phyloP scores from a whole-genome alignment of 352 stramenopile genomes.

The Globisporangium cederbergense region DNA sequence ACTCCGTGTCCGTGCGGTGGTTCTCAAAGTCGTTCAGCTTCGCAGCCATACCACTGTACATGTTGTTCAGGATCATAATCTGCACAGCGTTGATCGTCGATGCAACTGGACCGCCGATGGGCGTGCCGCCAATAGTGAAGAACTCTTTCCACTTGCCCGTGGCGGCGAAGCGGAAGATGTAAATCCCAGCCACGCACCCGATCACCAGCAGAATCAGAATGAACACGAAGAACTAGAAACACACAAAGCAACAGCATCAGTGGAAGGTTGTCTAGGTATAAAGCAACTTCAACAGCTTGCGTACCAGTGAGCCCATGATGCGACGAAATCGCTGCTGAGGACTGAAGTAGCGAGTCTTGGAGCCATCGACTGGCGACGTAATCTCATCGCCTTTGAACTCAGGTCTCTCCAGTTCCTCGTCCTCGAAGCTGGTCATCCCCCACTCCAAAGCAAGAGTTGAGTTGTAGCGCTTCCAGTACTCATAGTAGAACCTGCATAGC shows the following conservation, averaged over 20 bases:
- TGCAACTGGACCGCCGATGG: conserved; percentile 46
- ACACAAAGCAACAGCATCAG: neutral
- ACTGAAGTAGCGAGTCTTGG: conserved; percentile 76
- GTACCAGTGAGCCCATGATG: conserved; percentile 65
- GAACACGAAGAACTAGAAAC: conserved; percentile 57
- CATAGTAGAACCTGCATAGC: conserved; percentile 59
- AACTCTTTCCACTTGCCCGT: conserved; percentile 51
- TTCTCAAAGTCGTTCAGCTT: conserved; percentile 91
- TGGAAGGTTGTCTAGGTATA: neutral
- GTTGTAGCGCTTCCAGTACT: conserved; percentile 84
- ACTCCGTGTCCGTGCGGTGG: conserved; percentile 96
- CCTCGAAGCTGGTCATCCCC: conserved; percentile 71
- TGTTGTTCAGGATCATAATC: conserved; percentile 79
- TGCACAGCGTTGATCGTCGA: conserved; percentile 79
- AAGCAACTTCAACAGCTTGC: neutral
- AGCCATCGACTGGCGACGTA: conserved; percentile 67
- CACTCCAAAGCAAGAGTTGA: conserved; percentile 65
- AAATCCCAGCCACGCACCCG: conserved; percentile 64
- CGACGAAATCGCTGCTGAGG: conserved; percentile 56
- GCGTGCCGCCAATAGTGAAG: conserved; percentile 48
- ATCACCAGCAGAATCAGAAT: conserved; percentile 71
- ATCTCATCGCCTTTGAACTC: conserved; percentile 76
- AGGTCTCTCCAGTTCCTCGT: conserved; percentile 63
- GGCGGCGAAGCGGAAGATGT: conserved; percentile 64
- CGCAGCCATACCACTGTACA: conserved; percentile 60